Percentiles rank a stretch among this genome's conserved stretches.
Conservation (phyloP, 495 filamentous ascomycete species). For the Sporormia fimetaria region DNA sequence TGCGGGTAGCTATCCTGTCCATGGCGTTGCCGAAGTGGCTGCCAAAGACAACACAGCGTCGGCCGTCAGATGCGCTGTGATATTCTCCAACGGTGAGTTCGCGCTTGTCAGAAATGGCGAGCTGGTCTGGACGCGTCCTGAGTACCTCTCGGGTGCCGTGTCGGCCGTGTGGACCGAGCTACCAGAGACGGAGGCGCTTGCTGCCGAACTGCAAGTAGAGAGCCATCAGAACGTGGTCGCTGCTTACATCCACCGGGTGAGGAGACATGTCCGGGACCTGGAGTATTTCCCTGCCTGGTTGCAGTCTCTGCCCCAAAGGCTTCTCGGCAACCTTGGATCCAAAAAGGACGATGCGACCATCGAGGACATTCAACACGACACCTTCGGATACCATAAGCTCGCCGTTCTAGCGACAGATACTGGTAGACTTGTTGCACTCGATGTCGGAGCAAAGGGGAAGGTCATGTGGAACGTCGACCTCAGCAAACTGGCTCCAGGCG, state of each 20-base stretch:
- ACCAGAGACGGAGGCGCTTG: constrained; percentile 56
- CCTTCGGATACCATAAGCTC: constrained; percentile 79
- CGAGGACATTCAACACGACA: constrained; percentile 54
- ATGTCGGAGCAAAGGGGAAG: constrained; percentile 60
- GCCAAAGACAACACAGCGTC: constrained; percentile 50
- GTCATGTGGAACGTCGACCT: constrained; percentile 64
- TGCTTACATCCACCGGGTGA: constrained; percentile 80
- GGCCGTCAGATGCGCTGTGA: constrained; percentile 65
- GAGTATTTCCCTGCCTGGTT: constrained; percentile 67
- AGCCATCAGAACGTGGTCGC: constrained; percentile 63
- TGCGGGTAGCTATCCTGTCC: constrained; percentile 35
- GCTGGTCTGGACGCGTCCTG: constrained; percentile 64
- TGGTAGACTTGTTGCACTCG: constrained; percentile 67
- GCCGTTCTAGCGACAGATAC: constrained; percentile 68
- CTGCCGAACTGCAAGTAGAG: constrained; percentile 70
- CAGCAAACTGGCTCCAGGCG: constrained; percentile 40
- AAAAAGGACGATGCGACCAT: constrained; percentile 34
- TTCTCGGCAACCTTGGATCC: constrained; percentile 58
- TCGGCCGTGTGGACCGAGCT: constrained; percentile 69
- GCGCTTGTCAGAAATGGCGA: constrained; percentile 73
- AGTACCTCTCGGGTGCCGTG: constrained; percentile 63
- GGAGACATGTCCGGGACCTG: constrained; percentile 69
- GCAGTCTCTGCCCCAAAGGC: constrained; percentile 30
- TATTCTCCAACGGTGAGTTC: constrained; percentile 64
- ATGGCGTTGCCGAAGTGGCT: constrained; percentile 76